A percentile compares a stretch with the other conserved stretches of the same genome.
Evolutionary conservation across 495 filamentous ascomycete species (phyloP).

Genomic region (Podospora fimiseda): DNA sequence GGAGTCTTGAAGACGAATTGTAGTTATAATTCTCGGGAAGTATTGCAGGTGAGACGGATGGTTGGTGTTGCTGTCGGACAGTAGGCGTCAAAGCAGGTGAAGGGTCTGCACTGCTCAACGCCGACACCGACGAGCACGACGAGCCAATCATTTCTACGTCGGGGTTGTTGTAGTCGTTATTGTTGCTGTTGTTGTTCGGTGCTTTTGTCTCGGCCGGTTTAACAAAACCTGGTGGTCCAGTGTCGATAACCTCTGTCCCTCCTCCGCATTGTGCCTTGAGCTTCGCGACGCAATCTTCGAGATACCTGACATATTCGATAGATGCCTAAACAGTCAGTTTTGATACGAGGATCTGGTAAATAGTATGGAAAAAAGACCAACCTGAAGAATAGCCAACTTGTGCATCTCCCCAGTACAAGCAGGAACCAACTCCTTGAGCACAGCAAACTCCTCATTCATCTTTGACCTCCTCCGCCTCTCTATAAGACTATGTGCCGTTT

Average conservation of each 20-base stretch:
- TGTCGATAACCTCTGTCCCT: conserved; percentile 15
- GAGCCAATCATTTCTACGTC: conserved; percentile 48
- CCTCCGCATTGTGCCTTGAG: conserved; percentile 56
- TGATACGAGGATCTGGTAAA: background rate
- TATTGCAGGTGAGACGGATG: conserved; percentile 45
- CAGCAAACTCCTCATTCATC: conserved; percentile 98
- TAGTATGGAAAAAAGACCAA: conserved; percentile 34
- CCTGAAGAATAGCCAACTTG: conserved; percentile 93
- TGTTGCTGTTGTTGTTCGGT: conserved; percentile 19
- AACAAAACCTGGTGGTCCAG: no score
- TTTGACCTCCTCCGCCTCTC: conserved; percentile 86
- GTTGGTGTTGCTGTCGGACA: conserved; percentile 28
- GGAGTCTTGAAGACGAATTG: conserved; percentile 24
- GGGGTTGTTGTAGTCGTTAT: conserved; percentile 2
- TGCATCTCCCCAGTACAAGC: conserved; percentile 95
- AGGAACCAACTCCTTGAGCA: conserved; percentile 92
- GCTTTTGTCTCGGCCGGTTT: conserved; percentile 8
- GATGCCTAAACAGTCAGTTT: conserved; percentile 55
- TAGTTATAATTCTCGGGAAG: conserved; percentile 33
- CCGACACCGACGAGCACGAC: no score
- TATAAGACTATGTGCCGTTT: conserved; percentile 94
- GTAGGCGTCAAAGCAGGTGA: conserved; percentile 31
- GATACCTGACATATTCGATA: conserved; percentile 93
- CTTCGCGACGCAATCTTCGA: conserved; percentile 80
- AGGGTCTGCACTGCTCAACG: conserved; percentile 19